Percentiles rank a stretch among this genome's conserved stretches.
Evolutionary conservation across 352 stramenopile genomes (phyloP).

Genomic region (Phytophthora sp.): DNA sequence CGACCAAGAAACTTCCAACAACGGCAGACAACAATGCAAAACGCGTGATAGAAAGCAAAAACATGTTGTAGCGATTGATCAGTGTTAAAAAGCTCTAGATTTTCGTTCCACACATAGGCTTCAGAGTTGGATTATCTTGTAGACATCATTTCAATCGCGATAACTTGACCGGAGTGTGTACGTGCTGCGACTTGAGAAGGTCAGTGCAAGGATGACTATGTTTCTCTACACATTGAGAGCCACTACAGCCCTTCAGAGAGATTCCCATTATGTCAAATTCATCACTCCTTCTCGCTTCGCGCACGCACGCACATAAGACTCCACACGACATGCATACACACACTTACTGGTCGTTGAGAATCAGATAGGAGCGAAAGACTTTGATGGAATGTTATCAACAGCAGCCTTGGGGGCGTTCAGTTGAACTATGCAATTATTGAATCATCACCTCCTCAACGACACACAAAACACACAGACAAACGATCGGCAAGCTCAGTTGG

Average conservation of each 20-base stretch:
- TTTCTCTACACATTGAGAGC: conserved; percentile 57
- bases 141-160: conserved; percentile 69
- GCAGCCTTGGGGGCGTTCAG: conserved; percentile 57
- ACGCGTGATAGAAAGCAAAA: no score
- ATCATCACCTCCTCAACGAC: conserved; percentile 67
- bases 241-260: conserved; percentile 66
- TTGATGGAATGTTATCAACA: conserved; percentile 77
- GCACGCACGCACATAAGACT: conserved; percentile 6
- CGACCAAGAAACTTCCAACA: no score
- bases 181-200: conserved; percentile 31
- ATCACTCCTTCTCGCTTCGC: conserved; percentile 57
- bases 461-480: conserved; percentile 7
- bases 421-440: conserved; percentile 84
- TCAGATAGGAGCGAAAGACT: conserved; percentile 90
- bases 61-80: conserved; percentile 62
- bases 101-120: conserved; percentile 75
- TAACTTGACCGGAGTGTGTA: neutral
- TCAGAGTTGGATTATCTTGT: conserved; percentile 89
- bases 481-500: conserved; percentile 73
- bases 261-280: conserved; percentile 86
- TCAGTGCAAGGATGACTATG: conserved; percentile 84
- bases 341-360: conserved; percentile 43
- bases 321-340: neutral
- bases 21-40: no score
- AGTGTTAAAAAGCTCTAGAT: conserved; percentile 88